A percentile compares a stretch with the other conserved stretches of the same genome.
These are phyloP conservation scores for Arthroderma sp. DNA, from an alignment of 2,329 filamentous ascomycete genomes.

Conservation along the genomic window DNA sequence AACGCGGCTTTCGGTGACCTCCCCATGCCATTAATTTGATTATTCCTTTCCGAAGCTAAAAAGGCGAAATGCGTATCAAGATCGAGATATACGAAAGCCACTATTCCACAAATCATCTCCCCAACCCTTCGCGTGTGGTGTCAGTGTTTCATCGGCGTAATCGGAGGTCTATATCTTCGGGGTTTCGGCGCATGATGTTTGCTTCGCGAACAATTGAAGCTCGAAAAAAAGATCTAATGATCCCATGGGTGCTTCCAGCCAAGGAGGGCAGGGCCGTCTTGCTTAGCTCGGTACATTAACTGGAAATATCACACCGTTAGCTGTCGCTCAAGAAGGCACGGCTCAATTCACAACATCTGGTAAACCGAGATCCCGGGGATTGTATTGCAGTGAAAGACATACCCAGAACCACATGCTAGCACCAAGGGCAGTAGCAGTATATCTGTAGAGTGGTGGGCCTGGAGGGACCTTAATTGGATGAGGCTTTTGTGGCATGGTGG, in stretches of 20 bases:
- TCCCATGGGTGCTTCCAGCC: constrained; percentile 97
- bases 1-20: background rate
- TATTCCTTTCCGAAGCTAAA: no score
- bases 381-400: constrained; percentile 26
- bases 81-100: no score
- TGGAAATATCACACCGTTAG: constrained; percentile 23
- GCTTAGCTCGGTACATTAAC: constrained; percentile 93
- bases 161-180: no score
- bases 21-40: background rate
- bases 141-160: no score
- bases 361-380: no score
- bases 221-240: constrained; percentile 45
- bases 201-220: no score
- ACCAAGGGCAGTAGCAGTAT: constrained; percentile 72
- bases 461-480: constrained; percentile 42
- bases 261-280: constrained; percentile 81
- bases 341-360: constrained; percentile 1
- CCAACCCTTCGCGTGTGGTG: no score
- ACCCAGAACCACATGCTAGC: constrained; percentile 99
- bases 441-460: constrained; percentile 60
- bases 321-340: background rate
- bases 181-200: no score
- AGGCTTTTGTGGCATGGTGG: constrained; percentile 17
- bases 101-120: no score
- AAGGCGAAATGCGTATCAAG: no score